Percentiles rank a stretch among this genome's conserved stretches.
phyloP scores from a whole-genome alignment of 352 stramenopile genomes.

The Pythium phragmiticola region DNA sequence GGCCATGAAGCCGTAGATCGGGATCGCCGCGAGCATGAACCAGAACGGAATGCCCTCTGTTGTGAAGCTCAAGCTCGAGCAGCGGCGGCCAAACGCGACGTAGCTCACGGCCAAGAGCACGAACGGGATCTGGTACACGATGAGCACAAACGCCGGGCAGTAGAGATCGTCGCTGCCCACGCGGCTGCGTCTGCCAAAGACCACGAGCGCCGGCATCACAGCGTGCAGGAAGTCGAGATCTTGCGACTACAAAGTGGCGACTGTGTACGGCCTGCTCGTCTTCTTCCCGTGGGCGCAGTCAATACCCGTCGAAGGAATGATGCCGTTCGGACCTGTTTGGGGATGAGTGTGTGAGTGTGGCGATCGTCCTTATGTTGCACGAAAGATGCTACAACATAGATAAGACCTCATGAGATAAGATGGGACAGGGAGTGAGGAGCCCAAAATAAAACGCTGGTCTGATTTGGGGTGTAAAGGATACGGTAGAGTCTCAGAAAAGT shows the following conservation, averaged over 20 bases:
- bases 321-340: neutral
- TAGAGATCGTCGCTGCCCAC: slow-evolving; percentile 86
- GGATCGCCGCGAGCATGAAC: slow-evolving; percentile 67
- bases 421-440: neutral
- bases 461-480: slow-evolving; percentile 17
- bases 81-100: slow-evolving; percentile 56
- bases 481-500: neutral
- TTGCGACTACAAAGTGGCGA: neutral
- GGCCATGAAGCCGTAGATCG: slow-evolving; percentile 74
- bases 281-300: neutral
- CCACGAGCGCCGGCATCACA: slow-evolving; percentile 80
- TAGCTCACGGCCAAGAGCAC: slow-evolving; percentile 63
- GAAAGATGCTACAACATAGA: slow-evolving; percentile 12
- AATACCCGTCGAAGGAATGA: neutral
- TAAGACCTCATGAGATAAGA: neutral
- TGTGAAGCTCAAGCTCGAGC: slow-evolving; percentile 59
- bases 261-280: neutral
- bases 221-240: too few relatives aligned
- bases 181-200: slow-evolving; percentile 80
- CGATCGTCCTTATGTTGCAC: slow-evolving; percentile 20
- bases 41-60: slow-evolving; percentile 72
- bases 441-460: slow-evolving; percentile 22
- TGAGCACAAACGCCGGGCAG: slow-evolving; percentile 74
- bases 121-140: slow-evolving; percentile 77
- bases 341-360: neutral